These are phyloP conservation scores for Actinomortierella ambigua DNA, from an alignment of 371 early-diverging fungal species.

Conservation along the genomic window DNA sequence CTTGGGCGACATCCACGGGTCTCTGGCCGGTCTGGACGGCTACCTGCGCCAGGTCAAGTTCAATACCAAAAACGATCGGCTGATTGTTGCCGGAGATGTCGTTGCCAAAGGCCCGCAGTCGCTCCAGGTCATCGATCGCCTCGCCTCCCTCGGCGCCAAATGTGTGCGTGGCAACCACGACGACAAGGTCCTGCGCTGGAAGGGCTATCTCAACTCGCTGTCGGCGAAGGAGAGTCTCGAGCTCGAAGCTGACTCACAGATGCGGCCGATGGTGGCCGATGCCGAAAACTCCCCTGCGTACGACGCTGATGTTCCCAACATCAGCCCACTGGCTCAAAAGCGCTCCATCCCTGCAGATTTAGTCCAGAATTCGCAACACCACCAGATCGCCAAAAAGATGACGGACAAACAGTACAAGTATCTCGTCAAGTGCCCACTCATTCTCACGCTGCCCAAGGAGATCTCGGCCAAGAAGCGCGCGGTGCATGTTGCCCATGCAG, in stretches of 20 bases:
- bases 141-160: conserved; percentile 52
- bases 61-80: conserved; percentile 50
- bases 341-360: conserved; percentile 17
- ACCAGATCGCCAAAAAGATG: conserved; percentile 50
- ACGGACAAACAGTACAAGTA: conserved; percentile 61
- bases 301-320: background rate
- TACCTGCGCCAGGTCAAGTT: conserved; percentile 55
- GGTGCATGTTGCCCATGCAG: conserved; percentile 69
- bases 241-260: conserved; percentile 1
- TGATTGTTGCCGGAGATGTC: conserved; percentile 75
- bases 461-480: conserved; percentile 36
- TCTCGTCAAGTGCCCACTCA: conserved; percentile 61
- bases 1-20: conserved; percentile 78
- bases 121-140: conserved; percentile 62
- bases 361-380: conserved; percentile 19
- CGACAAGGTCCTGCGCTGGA: conserved; percentile 69
- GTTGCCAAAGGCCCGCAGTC: conserved; percentile 74
- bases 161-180: conserved; percentile 85
- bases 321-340: background rate
- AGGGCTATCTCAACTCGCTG: conserved; percentile 54
- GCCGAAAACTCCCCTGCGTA: conserved; percentile 3
- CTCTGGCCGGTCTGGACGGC: conserved; percentile 54
- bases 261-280: conserved; percentile 1
- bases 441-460: conserved; percentile 56
- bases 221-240: background rate